Evolutionary conservation across 768 basidiomycete species (phyloP).

Genomic region (Auricularia auricula-judae): DNA sequence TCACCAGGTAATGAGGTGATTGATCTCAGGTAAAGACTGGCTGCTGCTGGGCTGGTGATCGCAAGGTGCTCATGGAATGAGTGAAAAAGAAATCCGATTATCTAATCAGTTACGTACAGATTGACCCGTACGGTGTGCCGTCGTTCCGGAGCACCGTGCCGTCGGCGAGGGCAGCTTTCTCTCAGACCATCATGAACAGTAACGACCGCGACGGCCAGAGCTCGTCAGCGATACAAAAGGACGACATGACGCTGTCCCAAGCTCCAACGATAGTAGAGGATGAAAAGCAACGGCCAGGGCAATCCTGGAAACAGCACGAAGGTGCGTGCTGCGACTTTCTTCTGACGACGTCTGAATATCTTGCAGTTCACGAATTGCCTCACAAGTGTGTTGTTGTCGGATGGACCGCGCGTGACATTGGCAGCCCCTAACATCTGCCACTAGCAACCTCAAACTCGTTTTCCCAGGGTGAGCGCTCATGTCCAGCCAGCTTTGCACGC

Average conservation of each 20-base stretch:
- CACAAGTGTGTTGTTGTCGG: neutral
- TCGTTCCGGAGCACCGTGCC: too few relatives aligned
- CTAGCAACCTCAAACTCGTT: neutral
- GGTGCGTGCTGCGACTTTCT: neutral
- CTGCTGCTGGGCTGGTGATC: too few relatives aligned
- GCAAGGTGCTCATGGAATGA: too few relatives aligned
- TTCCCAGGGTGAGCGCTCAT: neutral
- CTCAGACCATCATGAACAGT: too few relatives aligned
- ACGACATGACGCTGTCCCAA: neutral
- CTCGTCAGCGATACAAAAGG: neutral
- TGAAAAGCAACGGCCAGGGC: neutral
- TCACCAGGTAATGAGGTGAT: too few relatives aligned
- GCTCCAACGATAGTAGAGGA: neutral
- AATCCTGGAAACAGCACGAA: neutral
- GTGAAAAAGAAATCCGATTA: too few relatives aligned
- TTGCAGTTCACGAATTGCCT: neutral
- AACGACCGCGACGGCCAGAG: neutral
- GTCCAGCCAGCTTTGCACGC: neutral
- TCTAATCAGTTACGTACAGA: too few relatives aligned
- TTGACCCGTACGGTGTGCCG: too few relatives aligned
- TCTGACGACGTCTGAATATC: neutral
- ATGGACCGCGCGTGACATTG: neutral
- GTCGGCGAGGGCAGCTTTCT: too few relatives aligned
- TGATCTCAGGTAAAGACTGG: too few relatives aligned
- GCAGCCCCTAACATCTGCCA: neutral